phyloP scores from a whole-genome alignment of 192 early-diverging fungal species.

The Dissophora globulifera region DNA sequence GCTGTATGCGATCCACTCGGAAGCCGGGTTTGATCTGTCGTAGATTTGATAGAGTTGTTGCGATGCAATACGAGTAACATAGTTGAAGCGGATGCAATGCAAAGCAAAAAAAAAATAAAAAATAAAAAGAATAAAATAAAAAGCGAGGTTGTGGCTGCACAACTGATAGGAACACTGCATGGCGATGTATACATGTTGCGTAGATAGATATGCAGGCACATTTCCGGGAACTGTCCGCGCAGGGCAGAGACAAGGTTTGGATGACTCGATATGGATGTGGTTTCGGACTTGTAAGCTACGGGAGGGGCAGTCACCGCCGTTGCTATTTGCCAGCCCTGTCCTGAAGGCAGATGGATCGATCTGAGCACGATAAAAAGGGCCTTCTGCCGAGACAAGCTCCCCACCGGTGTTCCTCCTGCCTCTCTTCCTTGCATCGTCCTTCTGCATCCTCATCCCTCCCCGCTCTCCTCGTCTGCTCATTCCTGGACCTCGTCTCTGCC shows the following conservation, averaged over 20 bases:
- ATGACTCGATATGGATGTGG: too few species aligned
- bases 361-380: not conserved
- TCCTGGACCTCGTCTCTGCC: not conserved
- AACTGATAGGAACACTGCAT: not conserved
- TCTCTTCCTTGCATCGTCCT: not conserved
- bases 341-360: not conserved
- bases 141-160: too few species aligned
- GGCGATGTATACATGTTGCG: too few species aligned
- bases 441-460: not conserved
- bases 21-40: conserved; percentile 92
- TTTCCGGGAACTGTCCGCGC: too few species aligned
- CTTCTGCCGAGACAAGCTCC: not conserved
- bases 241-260: too few species aligned
- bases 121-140: not conserved
- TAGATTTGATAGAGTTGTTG: conserved; percentile 51
- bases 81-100: too few species aligned
- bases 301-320: too few species aligned
- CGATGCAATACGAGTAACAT: too few species aligned
- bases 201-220: too few species aligned
- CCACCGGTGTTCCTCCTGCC: not conserved
- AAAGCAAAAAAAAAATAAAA: not conserved
- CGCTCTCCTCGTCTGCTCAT: not conserved
- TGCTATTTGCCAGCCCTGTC: too few species aligned
- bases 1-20: conserved; percentile 84
- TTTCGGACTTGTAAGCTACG: too few species aligned